Base-by-base conservation (phyloP, 176 grass and related monocot genomes). In the Phragmites australis region DNA sequence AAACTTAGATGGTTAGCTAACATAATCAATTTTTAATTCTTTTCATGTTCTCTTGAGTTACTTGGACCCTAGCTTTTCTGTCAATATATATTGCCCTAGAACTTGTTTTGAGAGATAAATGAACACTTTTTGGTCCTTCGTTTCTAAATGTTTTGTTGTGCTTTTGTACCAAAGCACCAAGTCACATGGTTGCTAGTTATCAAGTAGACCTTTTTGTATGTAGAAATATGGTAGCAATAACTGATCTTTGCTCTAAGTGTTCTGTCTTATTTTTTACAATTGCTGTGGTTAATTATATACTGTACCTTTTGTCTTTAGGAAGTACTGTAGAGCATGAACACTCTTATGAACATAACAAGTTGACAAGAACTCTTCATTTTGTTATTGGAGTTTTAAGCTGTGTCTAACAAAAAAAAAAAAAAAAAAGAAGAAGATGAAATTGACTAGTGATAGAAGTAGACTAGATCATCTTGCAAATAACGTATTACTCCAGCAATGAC, bases 1-100 rank as follows among this genome's bases (percentile, higher is more conserved):
- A 22, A 77, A 55, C 56, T 31, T 62, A 74, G 32, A 21, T 61
- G 39, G 74, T 45, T 85, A 26, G 16, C 17, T 50, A 32, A 62
- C 7, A 42, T 49, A 50, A 43, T n/a, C 19, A 80, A 1, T 68
- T 74, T 72, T 8, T 45, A 15, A 48, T 30, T 75, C 2, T 70
- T 65, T 86, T 83, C 29, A 58, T 72, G 1, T 49, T 81, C 8
- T 68, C 6, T 78, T 40, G 21, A 49, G 27, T 40, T 61, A 17
- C 23, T 53, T 65, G 8, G 58, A 54, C 21, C 22, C 45, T 64
- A 11, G 70, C 34, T 52, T 85, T 17, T 61, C 11, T 16, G 1
- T 21, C 23, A n/a, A 17, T 13, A 42, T 62, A 23, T 78, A 30
- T 48, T 76, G 8, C 55, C 14, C 42, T 78, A 50, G 11, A 43